These are phyloP conservation scores for Alternaria consortialis DNA, from an alignment of 2,329 filamentous ascomycete species.

Conservation along the genomic window DNA sequence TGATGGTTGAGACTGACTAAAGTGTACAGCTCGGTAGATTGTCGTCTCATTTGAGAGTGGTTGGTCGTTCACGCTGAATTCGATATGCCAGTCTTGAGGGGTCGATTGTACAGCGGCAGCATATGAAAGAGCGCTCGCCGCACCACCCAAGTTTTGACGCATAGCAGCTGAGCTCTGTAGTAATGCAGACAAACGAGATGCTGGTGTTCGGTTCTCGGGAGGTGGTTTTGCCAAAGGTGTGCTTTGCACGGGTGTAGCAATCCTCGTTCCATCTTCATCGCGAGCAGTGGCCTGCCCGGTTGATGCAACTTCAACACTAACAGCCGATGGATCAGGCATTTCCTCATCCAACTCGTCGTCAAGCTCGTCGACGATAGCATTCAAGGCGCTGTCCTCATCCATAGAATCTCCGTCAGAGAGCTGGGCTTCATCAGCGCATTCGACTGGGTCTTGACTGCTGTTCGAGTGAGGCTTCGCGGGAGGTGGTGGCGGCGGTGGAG, in stretches of 20 bases:
- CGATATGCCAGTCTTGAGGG: conserved; percentile 96
- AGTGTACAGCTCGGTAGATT: conserved; percentile 93
- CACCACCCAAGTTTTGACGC: conserved; percentile 39
- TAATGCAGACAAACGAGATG: conserved; percentile 42
- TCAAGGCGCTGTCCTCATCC: conserved; percentile 71
- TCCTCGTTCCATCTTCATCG: conserved; percentile 88
- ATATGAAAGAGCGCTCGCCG: conserved; percentile 75
- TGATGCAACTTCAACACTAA: conserved; percentile 88
- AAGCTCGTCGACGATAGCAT: conserved; percentile 89
- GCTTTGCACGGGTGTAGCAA: conserved; percentile 79
- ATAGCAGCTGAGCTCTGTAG: conserved; percentile 43
- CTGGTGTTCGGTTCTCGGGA: conserved; percentile 37
- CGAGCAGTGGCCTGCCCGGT: conserved; percentile 89
- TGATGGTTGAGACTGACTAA: conserved; percentile 66
- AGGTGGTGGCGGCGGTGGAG: conserved; percentile 63
- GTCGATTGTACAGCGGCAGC: conserved; percentile 81
- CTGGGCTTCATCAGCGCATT: conserved; percentile 92
- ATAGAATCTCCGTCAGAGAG: conserved; percentile 77
- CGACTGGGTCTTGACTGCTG: conserved; percentile 68
- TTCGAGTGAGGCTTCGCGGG: conserved; percentile 54
- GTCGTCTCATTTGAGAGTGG: conserved; percentile 90
- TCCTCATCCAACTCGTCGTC: conserved; percentile 77
- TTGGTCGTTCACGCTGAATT: conserved; percentile 88
- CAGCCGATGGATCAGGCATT: conserved; percentile 83
- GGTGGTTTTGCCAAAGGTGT: conserved; percentile 46